Percentiles rank a stretch among this genome's conserved stretches.
phyloP scores from a whole-genome alignment of 345 rosid species.

The Odontarrhena argentea region DNA sequence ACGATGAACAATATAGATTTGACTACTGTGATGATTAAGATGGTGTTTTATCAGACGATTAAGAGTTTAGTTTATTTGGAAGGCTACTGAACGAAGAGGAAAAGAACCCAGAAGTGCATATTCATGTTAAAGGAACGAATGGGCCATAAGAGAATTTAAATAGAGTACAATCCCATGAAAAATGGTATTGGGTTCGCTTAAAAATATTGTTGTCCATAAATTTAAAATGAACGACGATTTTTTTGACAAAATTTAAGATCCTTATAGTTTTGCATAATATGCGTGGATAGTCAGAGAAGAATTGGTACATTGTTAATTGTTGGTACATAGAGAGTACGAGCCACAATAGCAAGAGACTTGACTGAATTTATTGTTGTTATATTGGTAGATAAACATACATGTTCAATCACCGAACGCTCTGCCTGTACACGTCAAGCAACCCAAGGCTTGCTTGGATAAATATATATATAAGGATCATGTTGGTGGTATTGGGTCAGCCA shows the following conservation, averaged over 20 bases:
- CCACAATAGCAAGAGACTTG: neutral
- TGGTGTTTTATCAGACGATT: neutral
- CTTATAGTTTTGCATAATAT: neutral
- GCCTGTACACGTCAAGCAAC: neutral
- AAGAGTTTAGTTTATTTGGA: neutral
- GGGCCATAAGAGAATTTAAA: too few species aligned
- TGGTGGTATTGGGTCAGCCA: too few species aligned
- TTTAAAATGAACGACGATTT: neutral
- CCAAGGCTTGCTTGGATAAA: neutral
- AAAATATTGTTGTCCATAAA: neutral
- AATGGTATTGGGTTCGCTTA: neutral
- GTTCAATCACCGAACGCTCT: neutral
- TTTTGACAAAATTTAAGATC: neutral
- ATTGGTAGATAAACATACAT: neutral
- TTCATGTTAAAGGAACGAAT: too few species aligned
- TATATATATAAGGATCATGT: neutral
- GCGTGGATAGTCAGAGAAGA: neutral
- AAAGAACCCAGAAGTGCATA: too few species aligned
- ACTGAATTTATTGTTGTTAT: neutral
- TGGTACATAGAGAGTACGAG: slow-evolving; percentile 1
- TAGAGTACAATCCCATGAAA: too few species aligned
- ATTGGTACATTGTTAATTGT: neutral
- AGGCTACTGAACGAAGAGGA: neutral
- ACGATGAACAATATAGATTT: neutral
- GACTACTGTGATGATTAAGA: neutral